Conservation (phyloP, 345 rosid species). For the Salix arbutifolia region DNA sequence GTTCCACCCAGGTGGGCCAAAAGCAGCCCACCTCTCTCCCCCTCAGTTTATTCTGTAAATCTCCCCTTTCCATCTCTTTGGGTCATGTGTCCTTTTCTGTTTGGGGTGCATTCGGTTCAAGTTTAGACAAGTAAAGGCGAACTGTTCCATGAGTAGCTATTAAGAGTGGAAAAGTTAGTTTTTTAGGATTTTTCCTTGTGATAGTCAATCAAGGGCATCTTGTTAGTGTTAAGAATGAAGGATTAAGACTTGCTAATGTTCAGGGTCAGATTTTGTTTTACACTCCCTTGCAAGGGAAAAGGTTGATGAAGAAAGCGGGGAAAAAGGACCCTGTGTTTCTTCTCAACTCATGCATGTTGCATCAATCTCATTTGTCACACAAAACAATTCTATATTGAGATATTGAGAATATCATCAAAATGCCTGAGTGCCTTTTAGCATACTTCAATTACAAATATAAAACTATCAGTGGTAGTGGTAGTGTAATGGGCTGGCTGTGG, state of each 20-base stretch:
- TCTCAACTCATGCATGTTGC: neutral
- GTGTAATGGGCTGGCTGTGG: neutral
- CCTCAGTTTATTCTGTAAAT: neutral
- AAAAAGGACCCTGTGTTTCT: neutral
- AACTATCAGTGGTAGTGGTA: neutral
- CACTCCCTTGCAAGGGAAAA: neutral
- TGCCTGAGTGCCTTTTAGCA: neutral
- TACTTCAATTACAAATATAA: neutral
- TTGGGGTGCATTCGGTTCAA: neutral
- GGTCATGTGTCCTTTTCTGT: neutral
- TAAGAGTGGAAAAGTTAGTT: neutral
- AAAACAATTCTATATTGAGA: neutral
- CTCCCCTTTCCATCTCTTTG: neutral
- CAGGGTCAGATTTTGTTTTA: too few relatives aligned
- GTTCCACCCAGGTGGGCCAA: neutral
- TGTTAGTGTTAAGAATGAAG: neutral
- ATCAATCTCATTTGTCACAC: neutral
- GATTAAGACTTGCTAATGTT: too few relatives aligned
- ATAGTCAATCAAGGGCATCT: neutral
- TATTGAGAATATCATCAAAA: neutral
- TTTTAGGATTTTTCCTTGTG: neutral
- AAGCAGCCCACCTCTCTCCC: neutral
- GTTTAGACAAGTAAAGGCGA: neutral
- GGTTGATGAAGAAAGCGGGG: neutral
- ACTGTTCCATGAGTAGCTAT: neutral